Base-by-base conservation (phyloP, 2,329 filamentous ascomycete species). In the Chalaropsis ovoidea region DNA sequence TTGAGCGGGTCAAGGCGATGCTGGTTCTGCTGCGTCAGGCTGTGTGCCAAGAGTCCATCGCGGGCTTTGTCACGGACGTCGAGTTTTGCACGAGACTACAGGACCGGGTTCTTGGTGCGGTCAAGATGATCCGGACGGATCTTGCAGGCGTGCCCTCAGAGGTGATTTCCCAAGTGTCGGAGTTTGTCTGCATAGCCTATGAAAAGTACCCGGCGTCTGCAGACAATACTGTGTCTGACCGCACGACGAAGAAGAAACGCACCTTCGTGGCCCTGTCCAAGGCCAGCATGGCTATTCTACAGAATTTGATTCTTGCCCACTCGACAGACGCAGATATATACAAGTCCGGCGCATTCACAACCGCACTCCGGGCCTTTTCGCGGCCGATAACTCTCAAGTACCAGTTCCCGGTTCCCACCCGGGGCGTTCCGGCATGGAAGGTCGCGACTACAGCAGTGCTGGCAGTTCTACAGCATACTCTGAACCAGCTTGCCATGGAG, bases 261-360 rank as follows among this genome's bases (percentile, higher is more conserved):
- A 95, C 90, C 0, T 97, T 91, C 72, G 85, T 99, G 65, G 93
- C 94, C 42, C 83, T 97, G 72, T 90, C 92, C 0, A 95, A 94
- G 74, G 83, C 84, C 22, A 85, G 87, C 67, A 94, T 96, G 81
- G 77, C 80, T 1, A 82, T 90, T 58, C 75, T 95, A 1, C 80
- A 88, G 69, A 76, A 76, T 0, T 75, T 90, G 1, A 77, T 87
- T 2, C 74, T 84, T 3, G 75, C 78, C 17, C 85, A 89, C 68
- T 81, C 84, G 0, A 74, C 76, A 0, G 84, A 88, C 27, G 72
- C 77, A n/a, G 84, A 88, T 43, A 83, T 95, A 0, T 91, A 92
- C 71, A 77, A 77, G 1, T 85, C 84, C 56, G 85, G 85, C 0
- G 85, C 89, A 0, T 79, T 95, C 27, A 75, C 82, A 1, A 78